Conservation (phyloP, 352 stramenopile genomes). For the Globisporangium nagaii region DNA sequence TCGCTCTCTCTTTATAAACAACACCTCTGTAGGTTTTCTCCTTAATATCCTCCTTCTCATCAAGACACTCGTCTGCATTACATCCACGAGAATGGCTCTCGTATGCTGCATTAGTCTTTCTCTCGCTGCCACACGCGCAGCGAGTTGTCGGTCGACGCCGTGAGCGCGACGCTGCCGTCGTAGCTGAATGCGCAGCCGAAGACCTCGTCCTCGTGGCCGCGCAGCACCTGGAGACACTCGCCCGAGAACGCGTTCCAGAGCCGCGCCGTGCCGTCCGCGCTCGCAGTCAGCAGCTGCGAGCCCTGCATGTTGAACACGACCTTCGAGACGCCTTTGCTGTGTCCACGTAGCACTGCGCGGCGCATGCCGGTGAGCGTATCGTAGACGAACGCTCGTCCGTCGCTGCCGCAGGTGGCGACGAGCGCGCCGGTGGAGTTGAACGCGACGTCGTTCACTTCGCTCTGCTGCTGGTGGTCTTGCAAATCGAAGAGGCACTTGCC, state of each 20-base stretch:
- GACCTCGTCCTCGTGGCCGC: slow-evolving; percentile 61
- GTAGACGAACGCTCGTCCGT: slow-evolving; percentile 62
- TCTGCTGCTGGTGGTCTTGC: slow-evolving; percentile 28
- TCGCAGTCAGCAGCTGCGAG: slow-evolving; percentile 49
- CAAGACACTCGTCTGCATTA: not conserved
- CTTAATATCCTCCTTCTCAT: slow-evolving; percentile 1
- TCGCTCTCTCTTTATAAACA: slow-evolving; percentile 1
- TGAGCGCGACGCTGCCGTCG: slow-evolving; percentile 41
- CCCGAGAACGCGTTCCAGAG: slow-evolving; percentile 71
- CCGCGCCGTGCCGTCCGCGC: slow-evolving; percentile 45
- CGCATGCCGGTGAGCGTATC: slow-evolving; percentile 61
- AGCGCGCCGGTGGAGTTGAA: slow-evolving; percentile 72
- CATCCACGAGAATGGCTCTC: not conserved
- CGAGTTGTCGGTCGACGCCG: slow-evolving; percentile 59
- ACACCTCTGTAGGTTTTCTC: slow-evolving; percentile 1
- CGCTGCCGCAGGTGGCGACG: slow-evolving; percentile 39
- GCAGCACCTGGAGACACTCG: slow-evolving; percentile 53
- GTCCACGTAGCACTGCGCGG: slow-evolving; percentile 35
- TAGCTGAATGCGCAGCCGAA: slow-evolving; percentile 62
- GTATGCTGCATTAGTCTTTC: slow-evolving; percentile 1
- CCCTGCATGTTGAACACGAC: slow-evolving; percentile 67
- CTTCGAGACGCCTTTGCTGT: slow-evolving; percentile 40
- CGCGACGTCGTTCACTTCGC: slow-evolving; percentile 44
- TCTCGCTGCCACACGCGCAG: slow-evolving; percentile 48
- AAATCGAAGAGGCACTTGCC: slow-evolving; percentile 62